Evolutionary conservation across 805 yeast genomes (phyloP).

Genomic region (Yueomyces sinensis): DNA sequence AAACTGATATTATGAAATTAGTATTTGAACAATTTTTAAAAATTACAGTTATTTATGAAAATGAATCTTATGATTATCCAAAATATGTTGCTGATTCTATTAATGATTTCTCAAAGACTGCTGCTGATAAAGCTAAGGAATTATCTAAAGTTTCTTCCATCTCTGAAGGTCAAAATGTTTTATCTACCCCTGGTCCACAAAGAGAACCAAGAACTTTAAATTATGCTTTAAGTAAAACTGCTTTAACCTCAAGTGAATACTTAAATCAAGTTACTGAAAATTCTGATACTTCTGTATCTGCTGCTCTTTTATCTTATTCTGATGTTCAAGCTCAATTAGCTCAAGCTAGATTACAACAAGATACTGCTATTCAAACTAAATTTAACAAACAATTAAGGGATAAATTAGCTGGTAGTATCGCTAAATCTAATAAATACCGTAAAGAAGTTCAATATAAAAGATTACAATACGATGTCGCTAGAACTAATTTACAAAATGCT

Average conservation of each 20-base stretch:
- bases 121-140: slow-evolving; percentile 50
- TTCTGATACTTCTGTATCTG: slow-evolving; percentile 39
- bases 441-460: slow-evolving; percentile 67
- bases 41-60: slow-evolving; percentile 46
- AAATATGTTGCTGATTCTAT: slow-evolving; percentile 61
- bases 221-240: slow-evolving; percentile 70
- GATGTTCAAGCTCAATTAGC: slow-evolving; percentile 64
- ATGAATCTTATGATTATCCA: slow-evolving; percentile 77
- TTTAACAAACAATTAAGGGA: slow-evolving; percentile 56
- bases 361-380: slow-evolving; percentile 52
- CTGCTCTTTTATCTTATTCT: slow-evolving; percentile 54
- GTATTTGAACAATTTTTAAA: slow-evolving; percentile 47
- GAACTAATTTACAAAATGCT: slow-evolving; percentile 38
- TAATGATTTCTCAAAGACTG: slow-evolving; percentile 52
- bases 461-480: slow-evolving; percentile 66
- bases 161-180: slow-evolving; percentile 31
- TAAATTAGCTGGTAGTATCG: slow-evolving; percentile 46
- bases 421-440: slow-evolving; percentile 55
- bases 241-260: slow-evolving; percentile 32
- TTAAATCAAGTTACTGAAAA: slow-evolving; percentile 17
- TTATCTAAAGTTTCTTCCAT: slow-evolving; percentile 63
- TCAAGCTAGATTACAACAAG: slow-evolving; percentile 73
- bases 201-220: slow-evolving; percentile 63
- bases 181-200: slow-evolving; percentile 29
- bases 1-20: slow-evolving; percentile 57